phyloP scores from a whole-genome alignment of 768 basidiomycete species.

The Lactarius tabidus region DNA sequence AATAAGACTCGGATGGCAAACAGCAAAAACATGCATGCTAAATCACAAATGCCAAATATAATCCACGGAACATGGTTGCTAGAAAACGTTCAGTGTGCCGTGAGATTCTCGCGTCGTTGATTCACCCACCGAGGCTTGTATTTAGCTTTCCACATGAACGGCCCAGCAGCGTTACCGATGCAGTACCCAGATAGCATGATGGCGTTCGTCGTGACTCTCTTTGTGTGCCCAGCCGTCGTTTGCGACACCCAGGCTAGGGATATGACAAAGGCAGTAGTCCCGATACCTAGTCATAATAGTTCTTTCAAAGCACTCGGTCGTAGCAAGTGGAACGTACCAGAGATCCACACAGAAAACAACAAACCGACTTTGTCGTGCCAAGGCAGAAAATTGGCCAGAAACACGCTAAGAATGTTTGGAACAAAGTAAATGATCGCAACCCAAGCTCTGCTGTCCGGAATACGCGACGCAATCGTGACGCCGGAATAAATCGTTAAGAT shows the following conservation, averaged over 20 bases:
- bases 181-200: slow-evolving; percentile 72
- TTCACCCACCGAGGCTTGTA: slow-evolving; percentile 58
- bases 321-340: slow-evolving; percentile 37
- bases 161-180: slow-evolving; percentile 61
- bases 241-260: slow-evolving; percentile 59
- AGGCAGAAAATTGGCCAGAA: slow-evolving; percentile 61
- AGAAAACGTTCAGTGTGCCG: neutral
- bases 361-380: slow-evolving; percentile 64
- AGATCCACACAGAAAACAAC: slow-evolving; percentile 52
- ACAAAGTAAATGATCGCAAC: slow-evolving; percentile 57
- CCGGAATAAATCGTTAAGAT: slow-evolving; percentile 69
- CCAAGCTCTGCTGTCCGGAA: slow-evolving; percentile 57
- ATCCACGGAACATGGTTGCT: slow-evolving; percentile 76
- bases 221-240: slow-evolving; percentile 70
- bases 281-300: slow-evolving; percentile 36
- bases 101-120: neutral
- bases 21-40: slow-evolving; percentile 30
- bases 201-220: slow-evolving; percentile 64
- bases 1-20: slow-evolving; percentile 52
- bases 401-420: slow-evolving; percentile 58
- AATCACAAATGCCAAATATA: slow-evolving; percentile 64
- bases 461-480: slow-evolving; percentile 50
- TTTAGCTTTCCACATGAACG: slow-evolving; percentile 71
- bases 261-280: slow-evolving; percentile 56
- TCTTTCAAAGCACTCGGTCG: neutral